Conservation (phyloP, 2,329 filamentous ascomycete genomes). For the Microsporum ferrugineum region DNA sequence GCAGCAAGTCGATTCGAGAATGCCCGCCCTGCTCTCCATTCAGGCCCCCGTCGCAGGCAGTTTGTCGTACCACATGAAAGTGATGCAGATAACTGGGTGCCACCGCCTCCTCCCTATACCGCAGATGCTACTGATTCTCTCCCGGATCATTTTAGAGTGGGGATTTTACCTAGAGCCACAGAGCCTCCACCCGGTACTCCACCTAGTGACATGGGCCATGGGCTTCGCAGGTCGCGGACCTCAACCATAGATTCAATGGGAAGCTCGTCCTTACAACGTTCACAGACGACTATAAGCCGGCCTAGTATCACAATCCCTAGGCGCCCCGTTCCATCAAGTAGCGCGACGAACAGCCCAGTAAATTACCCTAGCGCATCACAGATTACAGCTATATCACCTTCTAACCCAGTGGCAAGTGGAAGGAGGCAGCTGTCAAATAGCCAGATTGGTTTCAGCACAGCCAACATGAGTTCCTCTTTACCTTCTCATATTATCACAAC, state of each 20-base stretch:
- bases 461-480: background rate
- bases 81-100: constrained; percentile 80
- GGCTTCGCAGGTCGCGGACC: constrained; percentile 16
- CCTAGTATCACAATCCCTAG: background rate
- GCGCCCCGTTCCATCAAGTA: background rate
- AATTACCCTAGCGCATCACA: background rate
- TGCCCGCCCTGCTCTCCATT: constrained; percentile 7
- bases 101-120: constrained; percentile 66
- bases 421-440: background rate
- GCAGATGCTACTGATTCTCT: constrained; percentile 21
- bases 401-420: background rate
- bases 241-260: constrained; percentile 19
- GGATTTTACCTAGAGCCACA: constrained; percentile 23
- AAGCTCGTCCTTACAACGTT: constrained; percentile 10
- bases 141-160: constrained; percentile 27
- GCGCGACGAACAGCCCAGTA: background rate
- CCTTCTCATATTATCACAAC: background rate
- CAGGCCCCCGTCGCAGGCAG: constrained; percentile 34
- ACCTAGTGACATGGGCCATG: background rate
- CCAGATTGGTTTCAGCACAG: background rate
- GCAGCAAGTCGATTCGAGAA: constrained; percentile 25
- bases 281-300: constrained; percentile 7
- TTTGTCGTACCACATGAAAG: constrained; percentile 71
- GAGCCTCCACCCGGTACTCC: constrained; percentile 9
- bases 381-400: background rate